Percentiles rank a stretch among this genome's conserved stretches.
phyloP scores from a whole-genome alignment of 192 early-diverging fungal genomes.

The Chytriomyces hyalinus region DNA sequence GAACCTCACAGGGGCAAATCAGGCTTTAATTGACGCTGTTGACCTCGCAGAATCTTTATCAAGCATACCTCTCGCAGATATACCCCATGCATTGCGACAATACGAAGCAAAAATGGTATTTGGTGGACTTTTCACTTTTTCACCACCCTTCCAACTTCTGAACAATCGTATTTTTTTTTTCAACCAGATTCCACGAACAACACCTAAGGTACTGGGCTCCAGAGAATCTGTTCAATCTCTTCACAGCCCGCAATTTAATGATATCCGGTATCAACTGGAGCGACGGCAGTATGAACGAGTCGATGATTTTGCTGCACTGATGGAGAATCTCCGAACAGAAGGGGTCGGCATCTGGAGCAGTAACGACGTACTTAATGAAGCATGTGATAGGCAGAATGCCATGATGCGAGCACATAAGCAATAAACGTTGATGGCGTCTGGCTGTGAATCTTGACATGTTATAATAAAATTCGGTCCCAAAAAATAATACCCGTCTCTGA shows the following conservation, averaged over 20 bases:
- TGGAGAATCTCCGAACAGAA: constrained; percentile 17
- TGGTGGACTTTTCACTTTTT: not conserved
- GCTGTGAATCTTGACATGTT: not conserved
- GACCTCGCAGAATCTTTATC: constrained; percentile 24
- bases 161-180: not conserved
- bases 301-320: constrained; percentile 8
- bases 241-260: constrained; percentile 19
- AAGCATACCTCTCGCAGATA: not conserved
- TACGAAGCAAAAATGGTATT: constrained; percentile 35
- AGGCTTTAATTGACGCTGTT: constrained; percentile 28
- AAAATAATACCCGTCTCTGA: not conserved
- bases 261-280: constrained; percentile 20
- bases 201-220: constrained; percentile 30
- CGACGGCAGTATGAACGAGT: constrained; percentile 11
- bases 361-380: not conserved
- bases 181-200: constrained; percentile 14
- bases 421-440: not conserved
- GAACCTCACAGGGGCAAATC: constrained; percentile 30
- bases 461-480: not conserved
- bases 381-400: constrained; percentile 9
- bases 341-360: not conserved
- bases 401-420: constrained; percentile 4
- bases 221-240: constrained; percentile 17
- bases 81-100: constrained; percentile 7
- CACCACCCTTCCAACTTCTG: not conserved